Evolutionary conservation across 1,284 basidiomycete genomes (phyloP).

Genomic region (Heterobasidion occidentale): DNA sequence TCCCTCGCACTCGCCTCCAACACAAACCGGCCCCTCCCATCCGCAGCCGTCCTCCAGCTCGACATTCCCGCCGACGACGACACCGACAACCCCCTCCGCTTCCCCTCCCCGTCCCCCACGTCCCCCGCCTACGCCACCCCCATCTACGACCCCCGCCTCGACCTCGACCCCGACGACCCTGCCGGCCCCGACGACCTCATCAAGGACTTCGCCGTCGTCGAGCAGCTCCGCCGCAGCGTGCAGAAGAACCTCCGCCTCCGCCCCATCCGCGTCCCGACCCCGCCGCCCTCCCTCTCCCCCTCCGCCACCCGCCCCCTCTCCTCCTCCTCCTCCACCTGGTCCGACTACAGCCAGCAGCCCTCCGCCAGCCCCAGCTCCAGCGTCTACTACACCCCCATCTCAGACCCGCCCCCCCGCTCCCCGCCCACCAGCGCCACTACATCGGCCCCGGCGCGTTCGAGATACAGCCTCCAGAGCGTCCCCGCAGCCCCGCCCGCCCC

Average conservation of each 20-base stretch:
- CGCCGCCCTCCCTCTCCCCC: conserved; percentile 18
- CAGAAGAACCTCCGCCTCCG: conserved; percentile 68
- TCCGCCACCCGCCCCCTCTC: conserved; percentile 17
- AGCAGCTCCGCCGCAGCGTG: conserved; percentile 58
- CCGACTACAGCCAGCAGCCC: conserved; percentile 19
- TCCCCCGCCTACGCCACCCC: conserved; percentile 21
- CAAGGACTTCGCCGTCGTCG: conserved; percentile 57
- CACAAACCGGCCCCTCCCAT: neutral
- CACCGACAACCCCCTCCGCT: conserved; percentile 17
- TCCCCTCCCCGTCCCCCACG: neutral
- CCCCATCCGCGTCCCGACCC: conserved; percentile 53
- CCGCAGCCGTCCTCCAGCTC: neutral
- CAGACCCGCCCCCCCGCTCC: conserved; percentile 18
- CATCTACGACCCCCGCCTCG: conserved; percentile 25
- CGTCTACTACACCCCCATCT: conserved; percentile 57
- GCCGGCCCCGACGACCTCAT: conserved; percentile 43
- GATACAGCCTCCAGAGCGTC: conserved; percentile 15
- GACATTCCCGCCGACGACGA: neutral
- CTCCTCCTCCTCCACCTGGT: conserved; percentile 20
- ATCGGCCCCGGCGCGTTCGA: conserved; percentile 17
- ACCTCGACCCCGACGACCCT: conserved; percentile 21
- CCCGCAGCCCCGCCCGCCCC: conserved; percentile 23
- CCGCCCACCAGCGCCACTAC: conserved; percentile 23
- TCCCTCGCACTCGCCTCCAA: neutral
- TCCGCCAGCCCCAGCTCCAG: conserved; percentile 41